Percentiles rank a stretch among this genome's conserved stretches.
phyloP scores from a whole-genome alignment of 2,329 filamentous ascomycete genomes.

The Apiospora koreana region DNA sequence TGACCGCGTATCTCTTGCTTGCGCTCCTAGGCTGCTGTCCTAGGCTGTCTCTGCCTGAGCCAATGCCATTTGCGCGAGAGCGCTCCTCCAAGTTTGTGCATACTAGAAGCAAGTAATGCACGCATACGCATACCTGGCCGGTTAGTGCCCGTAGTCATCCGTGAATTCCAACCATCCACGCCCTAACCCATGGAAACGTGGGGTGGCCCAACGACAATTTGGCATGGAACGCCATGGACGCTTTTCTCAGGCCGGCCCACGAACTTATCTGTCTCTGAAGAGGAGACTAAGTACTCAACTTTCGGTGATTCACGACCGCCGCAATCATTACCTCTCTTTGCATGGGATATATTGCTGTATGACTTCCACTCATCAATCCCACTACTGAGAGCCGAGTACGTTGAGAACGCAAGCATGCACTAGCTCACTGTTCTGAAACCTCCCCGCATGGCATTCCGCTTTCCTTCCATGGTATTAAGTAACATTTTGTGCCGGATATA shows the following conservation, averaged over 20 bases:
- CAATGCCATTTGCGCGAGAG: background rate
- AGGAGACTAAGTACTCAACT: background rate
- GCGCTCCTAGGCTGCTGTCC: background rate
- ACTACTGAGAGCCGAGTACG: background rate
- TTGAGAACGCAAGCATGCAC: slow-evolving; percentile 7
- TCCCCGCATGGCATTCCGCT: slow-evolving; percentile 4
- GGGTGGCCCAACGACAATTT: background rate
- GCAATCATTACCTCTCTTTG: background rate
- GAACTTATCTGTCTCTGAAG: background rate
- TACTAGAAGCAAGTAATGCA: background rate
- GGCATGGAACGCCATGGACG: background rate
- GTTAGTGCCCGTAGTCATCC: background rate
- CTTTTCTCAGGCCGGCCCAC: background rate
- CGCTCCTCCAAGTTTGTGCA: background rate
- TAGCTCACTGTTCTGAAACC: slow-evolving; percentile 4
- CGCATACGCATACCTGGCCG: background rate
- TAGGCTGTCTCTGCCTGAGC: background rate
- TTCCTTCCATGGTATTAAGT: background rate
- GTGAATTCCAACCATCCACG: background rate
- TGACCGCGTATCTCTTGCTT: background rate
- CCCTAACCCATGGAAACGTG: background rate
- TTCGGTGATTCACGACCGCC: background rate
- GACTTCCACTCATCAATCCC: background rate
- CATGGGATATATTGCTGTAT: background rate
- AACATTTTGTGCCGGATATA: slow-evolving; percentile 3